Evolutionary conservation across 306 rosid genomes (phyloP).

Genomic region (Urtica urens): DNA sequence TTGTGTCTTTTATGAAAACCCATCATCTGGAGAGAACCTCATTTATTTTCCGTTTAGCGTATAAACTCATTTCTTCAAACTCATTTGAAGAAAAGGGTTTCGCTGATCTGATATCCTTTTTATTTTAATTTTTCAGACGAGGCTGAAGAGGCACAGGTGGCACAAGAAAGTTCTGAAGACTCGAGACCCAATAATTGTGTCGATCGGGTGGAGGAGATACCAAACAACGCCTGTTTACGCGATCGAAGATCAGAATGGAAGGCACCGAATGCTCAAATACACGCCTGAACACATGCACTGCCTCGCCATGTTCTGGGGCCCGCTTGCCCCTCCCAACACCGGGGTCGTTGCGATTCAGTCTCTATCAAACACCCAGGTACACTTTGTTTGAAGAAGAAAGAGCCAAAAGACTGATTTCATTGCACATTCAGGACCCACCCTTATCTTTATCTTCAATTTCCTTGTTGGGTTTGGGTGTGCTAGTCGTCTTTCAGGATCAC

Average conservation of each 20-base stretch:
- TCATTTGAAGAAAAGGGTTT: too few relatives aligned
- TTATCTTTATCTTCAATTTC: too few relatives aligned
- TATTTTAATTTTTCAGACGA: slow-evolving; percentile 40
- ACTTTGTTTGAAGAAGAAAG: too few relatives aligned
- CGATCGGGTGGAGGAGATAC: slow-evolving; percentile 96
- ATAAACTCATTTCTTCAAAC: too few relatives aligned
- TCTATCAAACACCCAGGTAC: slow-evolving; percentile 73
- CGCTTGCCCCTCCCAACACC: slow-evolving; percentile 85
- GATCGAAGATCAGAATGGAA: slow-evolving; percentile 75
- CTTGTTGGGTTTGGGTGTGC: slow-evolving; percentile 30
- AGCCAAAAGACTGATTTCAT: too few relatives aligned
- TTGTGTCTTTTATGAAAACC: not conserved
- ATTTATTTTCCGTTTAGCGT: too few relatives aligned
- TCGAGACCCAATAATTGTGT: slow-evolving; percentile 78
- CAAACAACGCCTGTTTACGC: slow-evolving; percentile 88
- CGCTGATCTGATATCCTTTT: too few relatives aligned
- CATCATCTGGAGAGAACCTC: not conserved
- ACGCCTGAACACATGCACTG: slow-evolving; percentile 96
- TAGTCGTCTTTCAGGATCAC: slow-evolving; percentile 82
- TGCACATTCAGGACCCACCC: too few relatives aligned
- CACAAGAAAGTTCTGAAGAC: slow-evolving; percentile 83
- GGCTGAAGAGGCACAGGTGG: slow-evolving; percentile 90
- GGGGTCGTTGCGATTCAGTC: slow-evolving; percentile 84
- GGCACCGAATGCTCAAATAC: slow-evolving; percentile 89
- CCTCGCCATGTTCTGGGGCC: slow-evolving; percentile 91